These are phyloP conservation scores for Ustilago trichophora DNA, from an alignment of 1,284 basidiomycete species.

Conservation along the genomic window DNA sequence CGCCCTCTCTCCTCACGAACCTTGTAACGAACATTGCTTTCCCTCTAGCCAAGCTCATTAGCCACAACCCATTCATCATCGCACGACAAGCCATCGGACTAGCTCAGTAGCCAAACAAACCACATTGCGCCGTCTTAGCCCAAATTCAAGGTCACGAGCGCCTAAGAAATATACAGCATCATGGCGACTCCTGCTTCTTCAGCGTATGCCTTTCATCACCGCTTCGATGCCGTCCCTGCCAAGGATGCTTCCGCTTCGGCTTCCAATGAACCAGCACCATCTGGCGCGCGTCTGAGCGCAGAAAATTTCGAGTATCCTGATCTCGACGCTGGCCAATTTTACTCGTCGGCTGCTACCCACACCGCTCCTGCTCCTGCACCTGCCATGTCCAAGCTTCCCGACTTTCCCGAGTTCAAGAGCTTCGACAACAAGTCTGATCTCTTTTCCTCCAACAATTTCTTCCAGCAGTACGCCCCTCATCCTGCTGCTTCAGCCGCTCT, in stretches of 20 bases:
- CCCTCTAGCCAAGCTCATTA: too few species aligned
- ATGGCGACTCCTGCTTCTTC: constrained; percentile 39
- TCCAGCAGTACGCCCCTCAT: constrained; percentile 35
- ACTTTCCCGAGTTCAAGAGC: constrained; percentile 40
- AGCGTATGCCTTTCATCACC: constrained; percentile 37
- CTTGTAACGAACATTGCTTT: not conserved
- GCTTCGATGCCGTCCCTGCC: constrained; percentile 26
- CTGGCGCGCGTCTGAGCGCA: constrained; percentile 2
- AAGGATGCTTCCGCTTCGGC: constrained; percentile 5
- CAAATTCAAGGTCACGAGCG: too few species aligned
- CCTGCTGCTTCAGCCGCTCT: constrained; percentile 21
- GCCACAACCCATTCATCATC: too few species aligned
- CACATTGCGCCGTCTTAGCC: too few species aligned
- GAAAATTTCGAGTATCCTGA: constrained; percentile 39
- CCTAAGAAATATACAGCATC: not conserved
- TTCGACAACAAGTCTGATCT: constrained; percentile 26
- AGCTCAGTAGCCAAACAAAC: too few species aligned
- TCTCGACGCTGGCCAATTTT: constrained; percentile 36
- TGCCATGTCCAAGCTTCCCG: constrained; percentile 15
- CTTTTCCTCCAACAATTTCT: constrained; percentile 31
- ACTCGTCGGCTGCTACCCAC: constrained; percentile 31
- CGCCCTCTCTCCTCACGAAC: too few species aligned
- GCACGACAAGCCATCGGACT: too few species aligned
- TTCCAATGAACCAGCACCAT: not conserved
- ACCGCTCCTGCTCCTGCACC: constrained; percentile 7